Conservation (phyloP, 2,329 filamentous ascomycete species). For the Corinectria fuckeliana region DNA sequence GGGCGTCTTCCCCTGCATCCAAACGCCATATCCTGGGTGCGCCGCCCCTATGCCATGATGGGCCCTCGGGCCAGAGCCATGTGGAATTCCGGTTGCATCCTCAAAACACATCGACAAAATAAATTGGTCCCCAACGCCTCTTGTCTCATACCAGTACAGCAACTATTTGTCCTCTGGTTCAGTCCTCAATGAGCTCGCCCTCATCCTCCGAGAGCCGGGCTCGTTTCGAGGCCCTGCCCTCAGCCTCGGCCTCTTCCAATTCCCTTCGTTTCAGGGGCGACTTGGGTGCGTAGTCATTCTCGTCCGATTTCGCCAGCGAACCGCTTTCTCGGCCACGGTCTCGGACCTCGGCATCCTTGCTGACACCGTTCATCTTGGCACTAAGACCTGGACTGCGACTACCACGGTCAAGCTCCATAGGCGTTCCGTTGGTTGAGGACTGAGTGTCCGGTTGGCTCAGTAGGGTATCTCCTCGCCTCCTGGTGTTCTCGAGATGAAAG, state of each 20-base stretch:
- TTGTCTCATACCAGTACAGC: slow-evolving; percentile 28
- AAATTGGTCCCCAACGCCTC: slow-evolving; percentile 31
- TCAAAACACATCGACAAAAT: slow-evolving; percentile 21
- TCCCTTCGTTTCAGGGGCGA: slow-evolving; percentile 54
- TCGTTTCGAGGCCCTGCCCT: slow-evolving; percentile 51
- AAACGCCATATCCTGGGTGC: slow-evolving; percentile 36
- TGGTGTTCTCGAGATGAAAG: slow-evolving; percentile 63
- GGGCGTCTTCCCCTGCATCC: slow-evolving; percentile 32
- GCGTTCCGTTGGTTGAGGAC: slow-evolving; percentile 58
- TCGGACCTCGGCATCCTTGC: slow-evolving; percentile 41
- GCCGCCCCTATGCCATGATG: slow-evolving; percentile 26
- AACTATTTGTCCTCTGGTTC: slow-evolving; percentile 9
- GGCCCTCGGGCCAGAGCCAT: slow-evolving; percentile 26
- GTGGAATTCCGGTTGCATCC: slow-evolving; percentile 24
- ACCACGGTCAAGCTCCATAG: slow-evolving; percentile 53
- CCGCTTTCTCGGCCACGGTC: slow-evolving; percentile 38
- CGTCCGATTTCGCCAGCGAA: slow-evolving; percentile 44
- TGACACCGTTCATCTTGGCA: slow-evolving; percentile 48
- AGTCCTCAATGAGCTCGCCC: slow-evolving; percentile 53
- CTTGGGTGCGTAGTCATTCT: slow-evolving; percentile 40
- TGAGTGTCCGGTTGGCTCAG: slow-evolving; percentile 51
- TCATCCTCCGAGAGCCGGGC: slow-evolving; percentile 55
- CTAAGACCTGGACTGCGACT: slow-evolving; percentile 60
- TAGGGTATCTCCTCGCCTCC: slow-evolving; percentile 54
- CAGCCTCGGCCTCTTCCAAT: slow-evolving; percentile 42